Evolutionary conservation across 768 basidiomycete species (phyloP).

Genomic region (Chalciporus piperatus): DNA sequence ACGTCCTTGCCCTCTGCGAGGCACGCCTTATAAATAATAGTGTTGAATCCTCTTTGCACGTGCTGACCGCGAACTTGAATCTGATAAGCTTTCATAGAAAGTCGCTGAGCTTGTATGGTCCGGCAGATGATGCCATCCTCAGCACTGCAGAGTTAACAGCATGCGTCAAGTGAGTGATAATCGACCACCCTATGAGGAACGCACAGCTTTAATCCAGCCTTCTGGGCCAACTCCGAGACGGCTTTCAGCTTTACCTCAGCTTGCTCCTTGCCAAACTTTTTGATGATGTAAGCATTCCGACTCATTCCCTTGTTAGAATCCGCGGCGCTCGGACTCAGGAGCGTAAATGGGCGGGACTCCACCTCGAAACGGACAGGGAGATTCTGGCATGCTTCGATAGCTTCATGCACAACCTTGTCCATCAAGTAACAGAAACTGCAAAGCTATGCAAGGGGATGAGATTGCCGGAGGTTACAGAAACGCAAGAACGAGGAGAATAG

Average conservation of each 20-base stretch:
- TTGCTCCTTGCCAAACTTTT: slow-evolving; percentile 27
- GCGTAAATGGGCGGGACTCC: slow-evolving; percentile 31
- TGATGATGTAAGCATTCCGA: slow-evolving; percentile 19
- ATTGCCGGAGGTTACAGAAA: neutral
- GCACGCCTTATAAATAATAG: slow-evolving; percentile 38
- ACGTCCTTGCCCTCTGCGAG: slow-evolving; percentile 36
- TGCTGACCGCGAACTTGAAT: slow-evolving; percentile 36
- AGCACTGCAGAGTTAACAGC: slow-evolving; percentile 20
- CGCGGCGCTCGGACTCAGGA: slow-evolving; percentile 8
- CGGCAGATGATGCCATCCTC: slow-evolving; percentile 37
- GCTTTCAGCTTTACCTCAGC: slow-evolving; percentile 25
- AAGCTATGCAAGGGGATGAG: slow-evolving; percentile 12
- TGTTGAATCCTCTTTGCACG: slow-evolving; percentile 36
- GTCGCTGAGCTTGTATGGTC: slow-evolving; percentile 42
- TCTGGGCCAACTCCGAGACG: slow-evolving; percentile 20
- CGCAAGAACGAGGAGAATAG: neutral
- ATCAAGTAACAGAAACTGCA: slow-evolving; percentile 39
- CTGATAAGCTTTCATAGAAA: slow-evolving; percentile 40
- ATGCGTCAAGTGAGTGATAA: neutral
- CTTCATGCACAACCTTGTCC: slow-evolving; percentile 31
- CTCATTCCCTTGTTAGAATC: slow-evolving; percentile 1
- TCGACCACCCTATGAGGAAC: neutral
- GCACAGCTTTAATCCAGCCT: slow-evolving; percentile 25
- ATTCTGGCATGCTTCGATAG: slow-evolving; percentile 30
- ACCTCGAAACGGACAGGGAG: slow-evolving; percentile 32